A percentile compares a stretch with the other conserved stretches of the same genome.
phyloP scores from a whole-genome alignment of 2,329 filamentous ascomycete species.

The Venturia carpophila region DNA sequence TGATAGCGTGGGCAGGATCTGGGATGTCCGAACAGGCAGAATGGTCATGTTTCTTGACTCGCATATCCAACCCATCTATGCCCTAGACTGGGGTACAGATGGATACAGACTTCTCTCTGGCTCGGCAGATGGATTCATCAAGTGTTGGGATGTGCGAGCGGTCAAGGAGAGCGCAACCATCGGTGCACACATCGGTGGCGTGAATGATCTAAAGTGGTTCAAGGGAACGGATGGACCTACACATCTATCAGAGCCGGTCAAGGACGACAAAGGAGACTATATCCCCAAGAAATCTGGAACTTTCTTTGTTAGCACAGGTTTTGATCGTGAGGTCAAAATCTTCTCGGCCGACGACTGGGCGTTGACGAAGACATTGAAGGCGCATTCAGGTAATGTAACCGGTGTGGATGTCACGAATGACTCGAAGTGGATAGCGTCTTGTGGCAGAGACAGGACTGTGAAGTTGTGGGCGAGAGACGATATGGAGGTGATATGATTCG shows the following conservation, averaged over 20 bases:
- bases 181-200: slow-evolving; percentile 82
- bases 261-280: slow-evolving; percentile 57
- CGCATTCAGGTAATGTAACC: slow-evolving; percentile 85
- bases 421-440: slow-evolving; percentile 86
- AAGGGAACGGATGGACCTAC: slow-evolving; percentile 74
- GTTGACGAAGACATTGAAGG: slow-evolving; percentile 75
- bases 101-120: slow-evolving; percentile 89
- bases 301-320: slow-evolving; percentile 84
- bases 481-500: slow-evolving; percentile 38
- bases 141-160: slow-evolving; percentile 94
- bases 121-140: slow-evolving; percentile 89
- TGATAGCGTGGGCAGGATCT: slow-evolving; percentile 89
- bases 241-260: slow-evolving; percentile 50
- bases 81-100: slow-evolving; percentile 84
- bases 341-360: slow-evolving; percentile 97
- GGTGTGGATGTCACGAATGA: slow-evolving; percentile 83
- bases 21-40: slow-evolving; percentile 86
- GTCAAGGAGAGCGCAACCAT: slow-evolving; percentile 77
- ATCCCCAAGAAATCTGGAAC: slow-evolving; percentile 78
- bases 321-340: slow-evolving; percentile 91
- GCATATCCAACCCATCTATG: slow-evolving; percentile 89
- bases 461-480: slow-evolving; percentile 94
- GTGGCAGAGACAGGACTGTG: slow-evolving; percentile 87
- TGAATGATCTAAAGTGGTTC: slow-evolving; percentile 90
- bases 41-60: slow-evolving; percentile 95